Conservation (phyloP, 768 basidiomycete genomes). For the Coprinopsis sp. region DNA sequence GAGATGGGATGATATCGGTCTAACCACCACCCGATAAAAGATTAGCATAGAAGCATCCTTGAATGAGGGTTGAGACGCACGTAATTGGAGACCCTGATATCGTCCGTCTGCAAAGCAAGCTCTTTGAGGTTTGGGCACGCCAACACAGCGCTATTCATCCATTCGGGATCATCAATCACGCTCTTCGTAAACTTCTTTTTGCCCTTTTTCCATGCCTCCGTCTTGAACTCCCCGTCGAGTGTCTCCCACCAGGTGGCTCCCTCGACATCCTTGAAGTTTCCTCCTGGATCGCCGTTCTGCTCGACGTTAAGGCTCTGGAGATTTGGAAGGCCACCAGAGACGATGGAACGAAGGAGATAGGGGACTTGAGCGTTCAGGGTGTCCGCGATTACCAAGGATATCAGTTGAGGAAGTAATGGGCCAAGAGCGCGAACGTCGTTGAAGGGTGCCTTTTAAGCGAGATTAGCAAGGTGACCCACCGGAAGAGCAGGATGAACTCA, state of each 20-base stretch:
- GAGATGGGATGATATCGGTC: not conserved
- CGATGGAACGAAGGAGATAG: constrained; percentile 14
- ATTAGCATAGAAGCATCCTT: not conserved
- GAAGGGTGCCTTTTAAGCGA: constrained; percentile 8
- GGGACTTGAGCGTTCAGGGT: constrained; percentile 16
- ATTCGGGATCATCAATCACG: constrained; percentile 6
- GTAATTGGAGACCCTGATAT: not conserved
- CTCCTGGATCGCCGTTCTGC: not conserved
- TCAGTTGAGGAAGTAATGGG: constrained; percentile 10
- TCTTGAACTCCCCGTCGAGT: constrained; percentile 5
- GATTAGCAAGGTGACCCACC: not conserved
- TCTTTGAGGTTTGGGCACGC: constrained; percentile 15
- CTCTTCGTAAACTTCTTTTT: not conserved
- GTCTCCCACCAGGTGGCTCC: constrained; percentile 16
- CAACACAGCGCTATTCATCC: constrained; percentile 11
- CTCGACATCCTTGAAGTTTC: constrained; percentile 2
- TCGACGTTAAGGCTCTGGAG: constrained; percentile 13
- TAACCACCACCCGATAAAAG: not conserved
- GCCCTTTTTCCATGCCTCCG: not conserved
- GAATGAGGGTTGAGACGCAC: not conserved
- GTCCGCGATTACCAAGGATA: constrained; percentile 5
- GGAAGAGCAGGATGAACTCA: not conserved
- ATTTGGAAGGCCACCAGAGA: constrained; percentile 13
- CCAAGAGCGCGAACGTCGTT: constrained; percentile 6
- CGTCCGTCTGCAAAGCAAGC: not conserved